Percentiles rank a stretch among this genome's conserved stretches.
Conservation (phyloP, 2,329 filamentous ascomycete genomes). For the Exophiala xenobiotica region DNA sequence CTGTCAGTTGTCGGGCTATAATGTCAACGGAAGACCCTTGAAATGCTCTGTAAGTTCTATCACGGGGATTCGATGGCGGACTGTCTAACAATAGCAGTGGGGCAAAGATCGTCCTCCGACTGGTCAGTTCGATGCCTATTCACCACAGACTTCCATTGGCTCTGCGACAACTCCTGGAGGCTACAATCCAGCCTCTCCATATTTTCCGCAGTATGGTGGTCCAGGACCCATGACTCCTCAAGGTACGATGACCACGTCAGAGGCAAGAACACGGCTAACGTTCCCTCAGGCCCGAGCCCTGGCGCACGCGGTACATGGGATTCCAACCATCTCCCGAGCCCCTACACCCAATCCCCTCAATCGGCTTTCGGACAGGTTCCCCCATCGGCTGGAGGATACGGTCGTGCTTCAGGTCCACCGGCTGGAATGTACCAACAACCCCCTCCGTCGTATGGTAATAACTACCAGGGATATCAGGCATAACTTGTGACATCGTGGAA, state of each 20-base stretch:
- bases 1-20: constrained; percentile 95
- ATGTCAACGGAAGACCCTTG: constrained; percentile 91
- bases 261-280: constrained; percentile 16
- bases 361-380: constrained; percentile 61
- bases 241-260: constrained; percentile 33
- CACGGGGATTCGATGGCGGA: constrained; percentile 15
- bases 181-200: constrained; percentile 73
- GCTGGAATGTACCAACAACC: constrained; percentile 25
- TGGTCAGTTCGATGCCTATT: constrained; percentile 77
- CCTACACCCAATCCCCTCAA: constrained; percentile 46
- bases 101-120: constrained; percentile 96
- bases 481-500: constrained; percentile 3
- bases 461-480: constrained; percentile 21
- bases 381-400: constrained; percentile 77
- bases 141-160: constrained; percentile 72
- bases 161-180: constrained; percentile 65
- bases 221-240: constrained; percentile 52
- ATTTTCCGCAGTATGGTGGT: constrained; percentile 93
- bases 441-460: constrained; percentile 20
- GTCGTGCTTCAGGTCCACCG: constrained; percentile 59
- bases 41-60: constrained; percentile 89
- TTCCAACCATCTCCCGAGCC: constrained; percentile 56
- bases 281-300: constrained; percentile 51
- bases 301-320: constrained; percentile 53
- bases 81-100: constrained; percentile 65